Conservation (phyloP, 2,329 filamentous ascomycete species). For the Scytalidium lignicola region DNA sequence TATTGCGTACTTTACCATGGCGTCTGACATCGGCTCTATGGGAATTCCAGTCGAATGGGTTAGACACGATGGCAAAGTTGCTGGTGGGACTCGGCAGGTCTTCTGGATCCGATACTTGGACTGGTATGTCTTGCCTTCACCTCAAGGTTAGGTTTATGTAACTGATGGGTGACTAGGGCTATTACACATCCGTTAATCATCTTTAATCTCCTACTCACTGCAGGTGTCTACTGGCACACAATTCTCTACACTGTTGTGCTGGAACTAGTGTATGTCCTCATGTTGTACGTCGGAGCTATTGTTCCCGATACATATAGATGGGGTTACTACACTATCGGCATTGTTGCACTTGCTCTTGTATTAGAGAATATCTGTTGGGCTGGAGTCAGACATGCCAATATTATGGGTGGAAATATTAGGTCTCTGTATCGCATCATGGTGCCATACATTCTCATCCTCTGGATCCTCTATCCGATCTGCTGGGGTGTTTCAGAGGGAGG, state of each 20-base stretch:
- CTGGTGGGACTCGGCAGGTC: constrained; percentile 53
- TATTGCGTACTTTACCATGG: constrained; percentile 64
- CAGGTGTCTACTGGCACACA: constrained; percentile 59
- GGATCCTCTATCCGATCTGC: constrained; percentile 60
- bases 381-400: constrained; percentile 49
- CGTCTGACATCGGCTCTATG: constrained; percentile 58
- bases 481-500: constrained; percentile 62
- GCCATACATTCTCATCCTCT: constrained; percentile 53
- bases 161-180: no score
- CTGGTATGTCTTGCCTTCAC: constrained; percentile 47
- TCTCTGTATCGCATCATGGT: constrained; percentile 51
- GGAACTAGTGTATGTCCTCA: constrained; percentile 63
- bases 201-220: constrained; percentile 57
- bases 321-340: constrained; percentile 59
- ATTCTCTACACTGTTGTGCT: constrained; percentile 58
- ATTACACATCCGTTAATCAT: constrained; percentile 42
- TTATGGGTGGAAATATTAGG: constrained; percentile 48
- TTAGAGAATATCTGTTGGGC: constrained; percentile 53
- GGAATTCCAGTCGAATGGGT: constrained; percentile 58
- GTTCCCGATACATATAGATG: constrained; percentile 60
- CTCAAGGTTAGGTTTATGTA: no score
- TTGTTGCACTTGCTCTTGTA: constrained; percentile 52
- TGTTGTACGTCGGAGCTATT: constrained; percentile 60
- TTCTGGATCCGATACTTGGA: constrained; percentile 65
- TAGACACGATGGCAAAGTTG: constrained; percentile 36